Evolutionary conservation across 106 monocot species (phyloP).

Genomic region (Platanthera guangdongensis): DNA sequence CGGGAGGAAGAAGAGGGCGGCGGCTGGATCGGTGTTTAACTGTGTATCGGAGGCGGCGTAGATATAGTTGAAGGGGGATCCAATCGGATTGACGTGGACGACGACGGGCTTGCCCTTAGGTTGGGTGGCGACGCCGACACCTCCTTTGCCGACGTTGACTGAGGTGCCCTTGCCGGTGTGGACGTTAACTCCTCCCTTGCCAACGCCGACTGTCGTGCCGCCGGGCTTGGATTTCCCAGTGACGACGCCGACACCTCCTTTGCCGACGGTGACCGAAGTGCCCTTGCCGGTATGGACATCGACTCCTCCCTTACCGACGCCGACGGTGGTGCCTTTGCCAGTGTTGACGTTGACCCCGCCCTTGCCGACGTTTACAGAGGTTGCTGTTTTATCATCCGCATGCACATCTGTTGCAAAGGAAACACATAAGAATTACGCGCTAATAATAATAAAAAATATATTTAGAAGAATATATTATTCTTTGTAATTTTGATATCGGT

Average conservation of each 20-base stretch:
- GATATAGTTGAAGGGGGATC: constrained; percentile 20
- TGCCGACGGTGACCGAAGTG: constrained; percentile 9
- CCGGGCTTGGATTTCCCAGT: constrained; percentile 12
- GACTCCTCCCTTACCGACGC: constrained; percentile 19
- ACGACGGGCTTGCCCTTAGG: constrained; percentile 23
- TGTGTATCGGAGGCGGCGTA: constrained; percentile 32
- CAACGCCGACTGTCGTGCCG: constrained; percentile 18
- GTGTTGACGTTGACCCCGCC: constrained; percentile 25
- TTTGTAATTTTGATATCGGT: too few relatives aligned
- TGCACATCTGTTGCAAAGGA: constrained; percentile 7
- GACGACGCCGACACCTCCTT: constrained; percentile 22
- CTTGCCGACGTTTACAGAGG: constrained; percentile 24
- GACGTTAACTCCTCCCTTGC: constrained; percentile 24
- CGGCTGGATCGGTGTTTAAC: constrained; percentile 25
- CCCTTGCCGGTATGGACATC: constrained; percentile 14
- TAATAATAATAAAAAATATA: too few relatives aligned
- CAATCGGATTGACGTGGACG: constrained; percentile 4
- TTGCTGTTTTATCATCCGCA: constrained; percentile 9
- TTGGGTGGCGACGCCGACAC: constrained; percentile 17
- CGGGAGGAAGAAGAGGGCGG: constrained; percentile 46
- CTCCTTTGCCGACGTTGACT: constrained; percentile 29
- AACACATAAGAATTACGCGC: too few relatives aligned
- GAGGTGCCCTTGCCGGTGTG: constrained; percentile 14
- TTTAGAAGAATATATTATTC: too few relatives aligned
- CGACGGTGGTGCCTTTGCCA: constrained; percentile 19